Evolutionary conservation across 2,329 filamentous ascomycete species (phyloP).

Genomic region (Pezicula rhizophila): DNA sequence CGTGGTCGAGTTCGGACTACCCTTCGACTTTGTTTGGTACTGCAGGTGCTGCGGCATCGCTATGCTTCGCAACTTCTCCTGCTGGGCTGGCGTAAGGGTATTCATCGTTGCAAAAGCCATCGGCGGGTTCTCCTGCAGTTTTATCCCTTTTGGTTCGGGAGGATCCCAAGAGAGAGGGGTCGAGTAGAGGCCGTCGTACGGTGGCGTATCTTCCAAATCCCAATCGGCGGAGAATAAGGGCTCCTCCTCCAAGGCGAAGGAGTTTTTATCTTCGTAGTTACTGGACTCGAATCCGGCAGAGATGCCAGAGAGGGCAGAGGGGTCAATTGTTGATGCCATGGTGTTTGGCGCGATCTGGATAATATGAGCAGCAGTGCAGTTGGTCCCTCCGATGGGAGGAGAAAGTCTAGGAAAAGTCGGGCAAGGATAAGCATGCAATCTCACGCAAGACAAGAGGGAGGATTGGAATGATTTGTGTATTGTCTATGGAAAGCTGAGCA

Average conservation of each 20-base stretch:
- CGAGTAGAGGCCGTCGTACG: slow-evolving; percentile 26
- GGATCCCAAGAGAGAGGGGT: slow-evolving; percentile 27
- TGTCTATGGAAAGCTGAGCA: neutral
- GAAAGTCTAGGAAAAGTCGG: neutral
- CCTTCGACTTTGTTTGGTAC: slow-evolving; percentile 35
- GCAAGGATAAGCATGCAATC: slow-evolving; percentile 1
- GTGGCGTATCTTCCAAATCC: slow-evolving; percentile 21
- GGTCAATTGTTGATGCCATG: slow-evolving; percentile 20
- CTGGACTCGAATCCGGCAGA: slow-evolving; percentile 16
- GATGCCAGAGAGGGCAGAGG: slow-evolving; percentile 19
- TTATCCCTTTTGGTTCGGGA: slow-evolving; percentile 17
- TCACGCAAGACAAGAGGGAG: neutral
- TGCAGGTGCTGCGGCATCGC: slow-evolving; percentile 59
- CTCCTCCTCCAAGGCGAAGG: slow-evolving; percentile 21
- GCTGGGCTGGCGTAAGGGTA: slow-evolving; percentile 50
- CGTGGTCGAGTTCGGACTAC: slow-evolving; percentile 50
- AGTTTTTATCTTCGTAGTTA: slow-evolving; percentile 17
- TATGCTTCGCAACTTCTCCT: slow-evolving; percentile 55
- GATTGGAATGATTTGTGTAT: neutral
- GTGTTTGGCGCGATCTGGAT: neutral
- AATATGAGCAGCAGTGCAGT: neutral
- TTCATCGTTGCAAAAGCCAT: slow-evolving; percentile 24
- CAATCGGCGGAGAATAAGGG: slow-evolving; percentile 21
- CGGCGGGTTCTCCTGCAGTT: slow-evolving; percentile 12
- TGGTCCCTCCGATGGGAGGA: neutral